Percentiles rank a stretch among this genome's conserved stretches.
Evolutionary conservation across 352 stramenopile species (phyloP).

Genomic region (Phytophthora pinifolia): DNA sequence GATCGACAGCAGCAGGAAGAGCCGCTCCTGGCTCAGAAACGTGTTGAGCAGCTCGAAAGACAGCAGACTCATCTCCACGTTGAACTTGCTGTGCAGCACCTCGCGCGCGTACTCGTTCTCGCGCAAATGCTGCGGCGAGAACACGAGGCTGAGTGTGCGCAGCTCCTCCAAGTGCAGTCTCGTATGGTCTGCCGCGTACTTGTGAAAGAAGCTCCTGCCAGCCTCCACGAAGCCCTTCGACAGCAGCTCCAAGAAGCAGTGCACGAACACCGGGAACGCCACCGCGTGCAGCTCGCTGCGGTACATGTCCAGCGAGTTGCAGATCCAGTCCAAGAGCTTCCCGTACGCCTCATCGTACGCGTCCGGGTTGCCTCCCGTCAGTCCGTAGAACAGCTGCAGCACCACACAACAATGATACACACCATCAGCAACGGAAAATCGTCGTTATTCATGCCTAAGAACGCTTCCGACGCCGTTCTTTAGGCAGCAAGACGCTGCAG

Average conservation of each 20-base stretch:
- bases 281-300: slow-evolving; percentile 82
- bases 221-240: slow-evolving; percentile 55
- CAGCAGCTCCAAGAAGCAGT: slow-evolving; percentile 83
- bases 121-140: slow-evolving; percentile 59
- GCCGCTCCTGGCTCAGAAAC: slow-evolving; percentile 75
- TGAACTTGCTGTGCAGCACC: slow-evolving; percentile 83
- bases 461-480: slow-evolving; percentile 7
- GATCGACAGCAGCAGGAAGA: slow-evolving; percentile 76
- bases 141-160: slow-evolving; percentile 61
- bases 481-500: slow-evolving; percentile 1
- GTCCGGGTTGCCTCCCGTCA: slow-evolving; percentile 54
- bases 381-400: slow-evolving; percentile 69
- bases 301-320: slow-evolving; percentile 87
- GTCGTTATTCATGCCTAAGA: not conserved
- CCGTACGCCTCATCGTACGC: slow-evolving; percentile 72
- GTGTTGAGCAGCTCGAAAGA: slow-evolving; percentile 82
- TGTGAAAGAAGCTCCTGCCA: slow-evolving; percentile 59
- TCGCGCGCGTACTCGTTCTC: slow-evolving; percentile 79
- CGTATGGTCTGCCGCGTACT: slow-evolving; percentile 61
- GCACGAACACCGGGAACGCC: slow-evolving; percentile 78
- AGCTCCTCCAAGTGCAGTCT: slow-evolving; percentile 73
- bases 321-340: slow-evolving; percentile 80
- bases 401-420: slow-evolving; percentile 18
- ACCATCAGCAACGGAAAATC: slow-evolving; percentile 15
- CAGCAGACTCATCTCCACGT: slow-evolving; percentile 78